A percentile compares a stretch with the other conserved stretches of the same genome.
Evolutionary conservation across 75 land plant genomes (phyloP).

Genomic region (Pinus tabuliformis): DNA sequence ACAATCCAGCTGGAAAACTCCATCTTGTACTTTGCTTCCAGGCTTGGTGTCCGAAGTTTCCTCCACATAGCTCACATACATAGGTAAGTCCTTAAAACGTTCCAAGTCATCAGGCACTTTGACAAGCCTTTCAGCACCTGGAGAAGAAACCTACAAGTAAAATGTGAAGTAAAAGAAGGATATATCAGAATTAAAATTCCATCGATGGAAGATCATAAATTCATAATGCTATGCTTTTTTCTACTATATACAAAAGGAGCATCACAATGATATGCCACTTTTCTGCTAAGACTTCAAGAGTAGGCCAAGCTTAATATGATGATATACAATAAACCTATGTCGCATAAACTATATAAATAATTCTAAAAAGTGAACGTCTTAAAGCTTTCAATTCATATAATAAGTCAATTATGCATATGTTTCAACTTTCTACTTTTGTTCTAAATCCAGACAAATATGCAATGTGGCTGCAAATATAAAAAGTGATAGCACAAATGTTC

Average conservation of each 20-base stretch:
- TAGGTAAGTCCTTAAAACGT: slow-evolving; percentile 81
- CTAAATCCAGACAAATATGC: neutral
- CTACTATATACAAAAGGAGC: neutral
- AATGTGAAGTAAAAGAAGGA: too few species aligned
- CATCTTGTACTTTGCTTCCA: slow-evolving; percentile 19
- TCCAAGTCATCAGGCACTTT: slow-evolving; percentile 73
- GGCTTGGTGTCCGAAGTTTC: slow-evolving; percentile 7
- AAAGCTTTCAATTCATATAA: neutral
- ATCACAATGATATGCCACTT: neutral
- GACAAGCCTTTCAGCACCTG: slow-evolving; percentile 87
- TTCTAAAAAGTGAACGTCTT: neutral
- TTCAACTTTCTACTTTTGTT: neutral
- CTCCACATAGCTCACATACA: slow-evolving; percentile 67
- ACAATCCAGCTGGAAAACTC: slow-evolving; percentile 62
- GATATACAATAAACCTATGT: neutral
- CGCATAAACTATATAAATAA: neutral
- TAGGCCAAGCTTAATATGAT: neutral
- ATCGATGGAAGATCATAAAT: neutral
- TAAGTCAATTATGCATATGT: neutral
- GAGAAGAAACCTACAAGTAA: slow-evolving; percentile 78
- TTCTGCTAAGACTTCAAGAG: neutral
- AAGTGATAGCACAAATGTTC: too few species aligned
- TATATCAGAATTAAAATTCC: neutral
- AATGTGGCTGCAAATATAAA: neutral
- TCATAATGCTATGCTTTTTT: neutral